Base-by-base conservation (phyloP, 768 basidiomycete genomes). In the Boletus bicolor region DNA sequence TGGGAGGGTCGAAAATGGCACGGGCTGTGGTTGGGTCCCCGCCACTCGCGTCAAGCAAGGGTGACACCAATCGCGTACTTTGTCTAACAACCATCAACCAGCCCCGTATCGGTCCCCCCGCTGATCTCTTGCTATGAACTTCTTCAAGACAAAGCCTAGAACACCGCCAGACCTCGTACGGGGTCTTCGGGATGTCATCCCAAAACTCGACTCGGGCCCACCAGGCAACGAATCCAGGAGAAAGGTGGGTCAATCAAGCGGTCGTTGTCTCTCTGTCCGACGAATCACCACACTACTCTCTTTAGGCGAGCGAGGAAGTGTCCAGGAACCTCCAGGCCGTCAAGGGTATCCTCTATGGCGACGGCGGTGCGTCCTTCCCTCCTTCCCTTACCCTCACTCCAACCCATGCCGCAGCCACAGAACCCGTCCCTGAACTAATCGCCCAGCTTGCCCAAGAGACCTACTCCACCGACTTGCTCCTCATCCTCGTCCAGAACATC, bases 401-500 rank as follows among this genome's bases (percentile, higher is more conserved):
- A 51, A 53, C 57, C 44, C 58, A 50, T 36, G 0, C 26, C 37
- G 7, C 30, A 51, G 43, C 39, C 51, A 34, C 65, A 85, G 93
- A 95, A 57, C 90, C 93, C 8, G 76, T 87, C 15, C 91, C 94
- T 0, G 96, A 98, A 64, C 77, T 92, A 34, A 82, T 98, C 42
- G 93, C 95, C 7, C 95, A 98, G 70, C 84, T 98, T 11, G 91
- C 96, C 0, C 94, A 98, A 67, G 96, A 98, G 70, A 92, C 93
- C 9, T 98, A 98, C 76, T 85, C 85, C 57, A 91, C 89, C 44
- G 93, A 97, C 69, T 79, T 98, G 26, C 78, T 98, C 26, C 82
- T 89, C 57, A 76, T 84, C 37, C 82, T 97, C 57, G 86, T 98
- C 34, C 77, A 84, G 54, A 83, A 91, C 69, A 86, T 97, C 58